Evolutionary conservation across 225 moss, liverwort and hornwort species (phyloP).

Genomic region (Physcomitrium patens): DNA sequence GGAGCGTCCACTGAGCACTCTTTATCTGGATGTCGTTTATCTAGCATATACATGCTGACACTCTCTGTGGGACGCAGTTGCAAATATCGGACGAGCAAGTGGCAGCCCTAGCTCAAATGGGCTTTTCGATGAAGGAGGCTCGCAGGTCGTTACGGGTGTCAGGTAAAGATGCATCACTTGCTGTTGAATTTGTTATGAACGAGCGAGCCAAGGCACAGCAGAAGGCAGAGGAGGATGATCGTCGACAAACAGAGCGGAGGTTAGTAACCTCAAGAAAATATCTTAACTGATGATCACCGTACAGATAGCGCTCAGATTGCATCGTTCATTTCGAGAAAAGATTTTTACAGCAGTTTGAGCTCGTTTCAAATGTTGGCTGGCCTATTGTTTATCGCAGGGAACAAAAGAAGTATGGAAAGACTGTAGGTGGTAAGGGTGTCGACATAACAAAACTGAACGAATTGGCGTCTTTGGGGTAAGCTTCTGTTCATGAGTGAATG

Average conservation of each 20-base stretch:
- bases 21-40: not conserved
- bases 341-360: constrained; percentile 11
- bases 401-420: constrained; percentile 84
- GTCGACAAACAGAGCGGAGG: constrained; percentile 65
- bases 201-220: constrained; percentile 73
- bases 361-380: constrained; percentile 1
- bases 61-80: constrained; percentile 54
- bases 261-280: constrained; percentile 19
- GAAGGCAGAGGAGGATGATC: constrained; percentile 67
- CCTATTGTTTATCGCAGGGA: constrained; percentile 56
- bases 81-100: constrained; percentile 94
- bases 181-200: constrained; percentile 93
- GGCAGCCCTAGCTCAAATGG: constrained; percentile 83
- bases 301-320: not conserved
- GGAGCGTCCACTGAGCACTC: not conserved
- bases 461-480: constrained; percentile 79
- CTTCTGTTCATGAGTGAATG: constrained; percentile 20
- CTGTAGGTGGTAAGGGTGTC: constrained; percentile 73
- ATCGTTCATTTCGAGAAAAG: not conserved
- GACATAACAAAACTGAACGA: constrained; percentile 76
- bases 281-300: constrained; percentile 5
- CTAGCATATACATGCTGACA: constrained; percentile 9
- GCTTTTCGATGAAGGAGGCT: constrained; percentile 76
- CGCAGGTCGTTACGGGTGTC: constrained; percentile 87
- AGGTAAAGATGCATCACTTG: constrained; percentile 88